Evolutionary conservation across 306 rosid genomes (phyloP), one percentile per base, ranked within the genome.

Genomic region (Mucuna pruriens): DNA sequence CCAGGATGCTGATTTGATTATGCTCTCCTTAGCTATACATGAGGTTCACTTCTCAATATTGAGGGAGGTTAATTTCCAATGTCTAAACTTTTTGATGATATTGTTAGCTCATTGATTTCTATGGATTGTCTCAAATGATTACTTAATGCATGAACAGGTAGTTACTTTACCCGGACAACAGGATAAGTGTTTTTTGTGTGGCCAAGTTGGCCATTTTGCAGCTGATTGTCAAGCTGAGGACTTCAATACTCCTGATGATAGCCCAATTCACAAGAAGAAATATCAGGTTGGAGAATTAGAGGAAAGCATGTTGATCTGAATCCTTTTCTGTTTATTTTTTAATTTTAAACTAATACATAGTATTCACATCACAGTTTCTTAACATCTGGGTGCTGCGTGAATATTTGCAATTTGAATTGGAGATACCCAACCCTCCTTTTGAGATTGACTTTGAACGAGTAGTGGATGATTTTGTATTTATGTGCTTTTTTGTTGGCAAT

Each of bases 1-100:
- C 77, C 92, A 94, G 97, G 97, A 94, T 83, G 98, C 97, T 40
- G 97, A 94, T 89, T 86, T 94, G 76, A 94, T 94, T 86, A 92
- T 92, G 98, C 87, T 94, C 63, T 80, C 97, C 70, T 86, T 94
- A 82, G 94, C 98, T 42, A 94, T 97, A 11, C 97, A 92, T 9
- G 98, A 94, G 85, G 85, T 94, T 83, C 98, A 94, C 84, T 94
- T 94, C 77, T 94, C 97, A 72, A 87, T 94, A 84, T 82, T 94
- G 84, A 88, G 97, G 86, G 98, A 94, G 97, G 98, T 94, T 78
- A 79, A 92, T 76, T 83, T 69, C 73, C 60, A 54, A 76, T 85
- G 77, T 78, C 44, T 52, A 65, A 48, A 40, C 5, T 42, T 40
- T 70, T 48, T 70, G 34, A 57, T 80, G 74, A 46, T 81, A 61